Conservation (phyloP, 306 rosid genomes). For the Prunus dulcis region DNA sequence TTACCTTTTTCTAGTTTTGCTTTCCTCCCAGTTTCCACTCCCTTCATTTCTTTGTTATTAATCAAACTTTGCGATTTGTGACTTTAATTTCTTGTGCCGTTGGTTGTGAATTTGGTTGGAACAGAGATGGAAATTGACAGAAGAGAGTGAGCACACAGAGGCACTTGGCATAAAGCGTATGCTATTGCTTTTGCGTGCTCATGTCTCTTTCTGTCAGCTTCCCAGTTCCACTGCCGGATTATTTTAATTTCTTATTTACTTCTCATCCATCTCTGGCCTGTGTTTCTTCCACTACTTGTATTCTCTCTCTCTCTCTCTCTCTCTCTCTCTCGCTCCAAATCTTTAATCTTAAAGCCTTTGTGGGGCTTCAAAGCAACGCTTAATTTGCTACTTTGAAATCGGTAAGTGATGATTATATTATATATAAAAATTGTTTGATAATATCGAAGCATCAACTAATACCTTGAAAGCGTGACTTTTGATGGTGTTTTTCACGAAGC, state of each 20-base stretch:
- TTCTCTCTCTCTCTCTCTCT: conserved; percentile 6
- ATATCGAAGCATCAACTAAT: conserved; percentile 1
- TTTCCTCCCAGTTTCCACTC: background rate
- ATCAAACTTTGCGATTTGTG: background rate
- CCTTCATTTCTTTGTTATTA: background rate
- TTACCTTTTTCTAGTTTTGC: background rate
- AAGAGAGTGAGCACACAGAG: conserved; percentile 99
- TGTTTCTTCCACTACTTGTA: background rate
- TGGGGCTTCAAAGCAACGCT: background rate
- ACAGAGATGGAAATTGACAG: conserved; percentile 82
- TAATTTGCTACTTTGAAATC: background rate
- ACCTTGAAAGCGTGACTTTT: conserved; percentile 51
- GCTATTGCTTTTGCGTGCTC: conserved; percentile 86
- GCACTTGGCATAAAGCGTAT: conserved; percentile 48
- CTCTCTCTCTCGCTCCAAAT: background rate
- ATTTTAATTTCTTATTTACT: background rate
- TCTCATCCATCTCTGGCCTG: conserved; percentile 2
- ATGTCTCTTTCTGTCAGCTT: conserved; percentile 80
- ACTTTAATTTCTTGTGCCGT: background rate
- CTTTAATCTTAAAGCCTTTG: background rate
- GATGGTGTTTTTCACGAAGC: conserved; percentile 29
- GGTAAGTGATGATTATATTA: conserved; percentile 6
- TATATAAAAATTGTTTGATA: background rate
- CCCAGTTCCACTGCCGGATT: conserved; percentile 47
- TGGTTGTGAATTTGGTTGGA: conserved; percentile 18